Conservation (phyloP, 176 grass and related monocot genomes). For the Carex myosuroides region DNA sequence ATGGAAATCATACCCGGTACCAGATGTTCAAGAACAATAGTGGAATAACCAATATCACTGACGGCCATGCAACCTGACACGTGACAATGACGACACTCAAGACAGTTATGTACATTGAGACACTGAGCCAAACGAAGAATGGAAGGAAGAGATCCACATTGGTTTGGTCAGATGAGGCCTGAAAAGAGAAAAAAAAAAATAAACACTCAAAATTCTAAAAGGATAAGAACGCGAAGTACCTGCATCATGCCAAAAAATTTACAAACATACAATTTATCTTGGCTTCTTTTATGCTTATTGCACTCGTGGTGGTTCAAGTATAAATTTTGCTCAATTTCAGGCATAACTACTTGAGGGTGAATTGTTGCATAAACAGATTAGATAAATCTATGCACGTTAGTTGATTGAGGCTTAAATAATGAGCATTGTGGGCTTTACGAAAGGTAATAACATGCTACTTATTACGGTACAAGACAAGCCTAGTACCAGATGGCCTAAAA, state of each 20-base stretch:
- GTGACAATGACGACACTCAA: constrained; percentile 55
- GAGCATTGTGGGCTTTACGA: neutral
- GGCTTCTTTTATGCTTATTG: neutral
- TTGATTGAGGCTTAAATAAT: neutral
- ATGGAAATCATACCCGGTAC: constrained; percentile 65
- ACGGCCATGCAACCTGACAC: constrained; percentile 90
- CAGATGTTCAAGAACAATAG: constrained; percentile 70
- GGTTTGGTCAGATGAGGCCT: constrained; percentile 92
- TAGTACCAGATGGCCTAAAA: neutral
- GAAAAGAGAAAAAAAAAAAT: neutral
- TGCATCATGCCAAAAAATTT: neutral
- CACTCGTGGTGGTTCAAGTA: neutral
- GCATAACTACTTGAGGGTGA: neutral
- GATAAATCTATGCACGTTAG: neutral
- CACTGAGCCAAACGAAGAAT: constrained; percentile 61
- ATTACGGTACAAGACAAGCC: neutral
- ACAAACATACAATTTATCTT: neutral
- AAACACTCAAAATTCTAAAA: neutral
- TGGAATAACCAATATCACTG: constrained; percentile 58
- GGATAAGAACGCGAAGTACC: neutral
- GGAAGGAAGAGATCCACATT: constrained; percentile 92
- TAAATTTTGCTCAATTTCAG: neutral
- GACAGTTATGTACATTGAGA: constrained; percentile 83
- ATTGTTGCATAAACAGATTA: neutral
- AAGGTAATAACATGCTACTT: neutral